A percentile compares a stretch with the other conserved stretches of the same genome.
Evolutionary conservation across 306 rosid genomes (phyloP).

Genomic region (Cicer judaicum): DNA sequence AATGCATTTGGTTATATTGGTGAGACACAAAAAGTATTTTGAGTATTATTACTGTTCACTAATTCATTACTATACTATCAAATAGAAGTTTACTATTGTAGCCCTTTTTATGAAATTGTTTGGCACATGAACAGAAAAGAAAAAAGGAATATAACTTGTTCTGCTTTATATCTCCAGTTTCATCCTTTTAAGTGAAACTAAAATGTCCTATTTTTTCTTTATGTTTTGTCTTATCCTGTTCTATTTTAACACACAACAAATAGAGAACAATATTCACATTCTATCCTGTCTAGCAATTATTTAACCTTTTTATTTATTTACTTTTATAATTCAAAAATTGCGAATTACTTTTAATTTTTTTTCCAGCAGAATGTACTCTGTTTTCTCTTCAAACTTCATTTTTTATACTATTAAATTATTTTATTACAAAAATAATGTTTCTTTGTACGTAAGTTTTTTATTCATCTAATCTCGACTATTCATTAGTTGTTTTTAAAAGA

Average conservation of each 20-base stretch:
- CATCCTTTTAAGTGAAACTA: conserved; percentile 7
- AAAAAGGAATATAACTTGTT: background rate
- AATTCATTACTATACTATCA: background rate
- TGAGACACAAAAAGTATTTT: background rate
- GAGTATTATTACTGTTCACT: background rate
- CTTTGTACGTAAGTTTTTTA: background rate
- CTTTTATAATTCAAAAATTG: background rate
- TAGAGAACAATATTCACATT: conserved; percentile 1
- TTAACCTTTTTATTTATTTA: background rate
- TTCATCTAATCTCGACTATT: background rate
- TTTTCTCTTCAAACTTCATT: background rate
- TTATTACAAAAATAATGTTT: no score
- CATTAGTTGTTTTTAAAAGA: background rate
- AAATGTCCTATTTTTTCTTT: background rate
- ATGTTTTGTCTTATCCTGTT: background rate
- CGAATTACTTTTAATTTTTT: background rate
- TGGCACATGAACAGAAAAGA: background rate
- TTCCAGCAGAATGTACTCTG: background rate
- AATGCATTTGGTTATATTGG: conserved; percentile 7
- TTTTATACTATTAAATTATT: no score
- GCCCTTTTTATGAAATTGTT: background rate
- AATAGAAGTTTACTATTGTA: background rate
- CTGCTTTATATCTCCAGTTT: background rate
- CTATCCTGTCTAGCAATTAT: background rate
- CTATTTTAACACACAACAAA: conserved; percentile 13